phyloP scores from a whole-genome alignment of 768 basidiomycete species.

The Dioszegia hungarica region DNA sequence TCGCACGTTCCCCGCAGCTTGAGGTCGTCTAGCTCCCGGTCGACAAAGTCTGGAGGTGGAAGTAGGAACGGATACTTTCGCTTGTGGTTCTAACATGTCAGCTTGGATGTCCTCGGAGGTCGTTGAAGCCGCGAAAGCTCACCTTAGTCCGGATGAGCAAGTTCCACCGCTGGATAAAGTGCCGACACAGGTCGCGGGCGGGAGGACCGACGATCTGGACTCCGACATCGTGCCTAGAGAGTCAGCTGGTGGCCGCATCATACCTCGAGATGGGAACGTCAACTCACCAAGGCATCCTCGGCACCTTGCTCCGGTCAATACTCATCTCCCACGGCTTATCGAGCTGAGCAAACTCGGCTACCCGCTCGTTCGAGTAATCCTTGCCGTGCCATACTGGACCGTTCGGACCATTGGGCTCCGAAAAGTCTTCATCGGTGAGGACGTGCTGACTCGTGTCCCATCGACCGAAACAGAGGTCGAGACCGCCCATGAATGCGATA shows the following conservation, averaged over 20 bases:
- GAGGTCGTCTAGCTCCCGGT: constrained; percentile 68
- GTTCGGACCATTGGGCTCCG: constrained; percentile 54
- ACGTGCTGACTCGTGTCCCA: constrained; percentile 98
- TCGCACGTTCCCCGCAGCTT: constrained; percentile 94
- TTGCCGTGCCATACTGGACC: constrained; percentile 89
- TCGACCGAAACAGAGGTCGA: constrained; percentile 63
- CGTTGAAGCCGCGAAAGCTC: constrained; percentile 14
- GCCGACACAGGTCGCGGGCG: constrained; percentile 85
- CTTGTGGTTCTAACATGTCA: constrained; percentile 69
- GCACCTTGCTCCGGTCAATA: constrained; percentile 83
- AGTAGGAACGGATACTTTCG: constrained; percentile 85
- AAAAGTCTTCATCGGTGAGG: constrained; percentile 71
- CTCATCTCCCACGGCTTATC: constrained; percentile 90
- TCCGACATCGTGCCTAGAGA: constrained; percentile 84
- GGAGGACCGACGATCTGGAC: constrained; percentile 96
- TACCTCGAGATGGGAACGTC: background rate
- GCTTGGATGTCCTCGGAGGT: background rate
- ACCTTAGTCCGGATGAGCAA: constrained; percentile 89
- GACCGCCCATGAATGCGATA: constrained; percentile 95
- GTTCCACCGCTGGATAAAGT: constrained; percentile 96
- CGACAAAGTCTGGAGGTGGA: constrained; percentile 86
- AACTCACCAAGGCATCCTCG: constrained; percentile 90
- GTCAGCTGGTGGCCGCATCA: background rate
- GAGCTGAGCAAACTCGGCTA: constrained; percentile 76
- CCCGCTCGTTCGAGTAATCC: constrained; percentile 87